These are phyloP conservation scores for Hysterangium stoloniferum DNA, from an alignment of 768 basidiomycete species.

Conservation along the genomic window DNA sequence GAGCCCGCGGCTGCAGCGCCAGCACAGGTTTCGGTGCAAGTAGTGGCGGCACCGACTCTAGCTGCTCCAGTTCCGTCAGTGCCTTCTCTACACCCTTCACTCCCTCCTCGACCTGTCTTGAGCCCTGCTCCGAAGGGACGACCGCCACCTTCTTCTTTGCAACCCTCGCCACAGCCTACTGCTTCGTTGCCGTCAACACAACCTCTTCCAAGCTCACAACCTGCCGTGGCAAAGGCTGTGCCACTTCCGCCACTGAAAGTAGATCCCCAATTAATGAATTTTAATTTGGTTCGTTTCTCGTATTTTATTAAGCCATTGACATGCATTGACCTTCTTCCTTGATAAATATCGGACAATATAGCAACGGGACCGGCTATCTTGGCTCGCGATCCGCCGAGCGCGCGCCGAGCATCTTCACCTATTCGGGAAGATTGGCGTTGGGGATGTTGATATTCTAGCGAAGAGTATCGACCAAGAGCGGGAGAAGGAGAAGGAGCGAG, in stretches of 20 bases:
- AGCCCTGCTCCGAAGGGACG: constrained; percentile 25
- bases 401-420: constrained; percentile 67
- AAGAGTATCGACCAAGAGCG: constrained; percentile 30
- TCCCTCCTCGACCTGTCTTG: constrained; percentile 63
- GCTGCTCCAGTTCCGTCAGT: too few relatives aligned
- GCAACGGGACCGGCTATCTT: constrained; percentile 73
- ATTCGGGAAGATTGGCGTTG: constrained; percentile 77
- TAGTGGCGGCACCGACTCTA: constrained; percentile 15
- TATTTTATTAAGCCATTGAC: constrained; percentile 2
- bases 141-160: constrained; percentile 13
- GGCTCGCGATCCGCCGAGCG: constrained; percentile 73
- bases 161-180: constrained; percentile 5
- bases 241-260: constrained; percentile 19
- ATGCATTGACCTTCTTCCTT: neutral
- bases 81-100: constrained; percentile 60
- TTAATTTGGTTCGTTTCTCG: constrained; percentile 48
- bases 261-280: constrained; percentile 46
- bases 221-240: too few relatives aligned
- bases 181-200: too few relatives aligned
- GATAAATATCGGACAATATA: too few relatives aligned
- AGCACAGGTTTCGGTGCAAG: constrained; percentile 17
- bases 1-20: constrained; percentile 1
- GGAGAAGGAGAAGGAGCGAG: constrained; percentile 28
- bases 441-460: constrained; percentile 50
- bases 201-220: too few relatives aligned